Conservation (phyloP, 441 rosid genomes). For the Gossypium lobatum region DNA sequence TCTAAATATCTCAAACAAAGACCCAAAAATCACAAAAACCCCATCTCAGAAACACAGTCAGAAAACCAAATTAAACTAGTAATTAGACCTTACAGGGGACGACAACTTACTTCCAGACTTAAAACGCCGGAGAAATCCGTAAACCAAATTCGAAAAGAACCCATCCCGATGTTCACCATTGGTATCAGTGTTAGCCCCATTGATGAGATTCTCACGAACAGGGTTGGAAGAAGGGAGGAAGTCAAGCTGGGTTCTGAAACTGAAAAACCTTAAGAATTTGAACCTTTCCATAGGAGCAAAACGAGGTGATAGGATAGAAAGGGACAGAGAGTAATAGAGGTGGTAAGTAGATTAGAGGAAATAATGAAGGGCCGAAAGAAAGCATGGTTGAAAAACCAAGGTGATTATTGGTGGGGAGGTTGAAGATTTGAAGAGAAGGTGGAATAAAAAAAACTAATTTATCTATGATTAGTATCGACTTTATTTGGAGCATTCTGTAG, state of each 20-base stretch:
- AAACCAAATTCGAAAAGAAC: slow-evolving; percentile 12
- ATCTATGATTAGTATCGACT: too few species aligned
- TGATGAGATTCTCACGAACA: slow-evolving; percentile 27
- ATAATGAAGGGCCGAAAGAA: neutral
- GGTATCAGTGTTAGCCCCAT: neutral
- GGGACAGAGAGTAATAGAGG: neutral
- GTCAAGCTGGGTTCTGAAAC: neutral
- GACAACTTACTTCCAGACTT: slow-evolving; percentile 29
- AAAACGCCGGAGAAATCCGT: slow-evolving; percentile 26
- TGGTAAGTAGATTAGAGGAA: neutral
- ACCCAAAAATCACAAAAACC: neutral
- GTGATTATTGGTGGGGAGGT: neutral
- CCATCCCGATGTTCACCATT: slow-evolving; percentile 8
- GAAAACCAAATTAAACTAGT: neutral
- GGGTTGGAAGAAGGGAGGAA: slow-evolving; percentile 23
- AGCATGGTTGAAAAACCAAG: slow-evolving; percentile 1
- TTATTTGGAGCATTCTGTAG: too few species aligned
- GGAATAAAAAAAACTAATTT: neutral
- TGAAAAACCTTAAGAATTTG: slow-evolving; percentile 28
- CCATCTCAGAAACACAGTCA: slow-evolving; percentile 5
- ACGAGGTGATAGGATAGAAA: neutral
- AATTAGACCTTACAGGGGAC: neutral
- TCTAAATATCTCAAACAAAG: slow-evolving; percentile 26
- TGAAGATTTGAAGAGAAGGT: slow-evolving; percentile 39
- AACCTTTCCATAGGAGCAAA: slow-evolving; percentile 35